Evolutionary conservation across 2,329 filamentous ascomycete species (phyloP).

Genomic region (Aspergillus sp.): DNA sequence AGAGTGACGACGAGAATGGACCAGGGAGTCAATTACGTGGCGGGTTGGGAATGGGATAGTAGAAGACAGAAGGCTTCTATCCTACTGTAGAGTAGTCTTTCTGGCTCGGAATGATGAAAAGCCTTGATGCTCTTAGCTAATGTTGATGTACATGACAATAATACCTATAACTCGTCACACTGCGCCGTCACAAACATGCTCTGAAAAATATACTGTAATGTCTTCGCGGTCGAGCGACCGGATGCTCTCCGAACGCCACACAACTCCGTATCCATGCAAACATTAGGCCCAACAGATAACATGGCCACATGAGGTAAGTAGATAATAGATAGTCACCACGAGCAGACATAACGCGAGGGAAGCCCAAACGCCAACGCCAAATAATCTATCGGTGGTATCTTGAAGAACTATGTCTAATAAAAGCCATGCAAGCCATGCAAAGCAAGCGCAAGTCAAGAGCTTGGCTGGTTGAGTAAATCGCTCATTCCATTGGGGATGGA

Average conservation of each 20-base stretch:
- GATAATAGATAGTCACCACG: neutral
- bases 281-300: neutral
- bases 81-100: neutral
- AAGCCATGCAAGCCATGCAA: neutral
- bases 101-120: neutral
- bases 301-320: neutral
- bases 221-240: neutral
- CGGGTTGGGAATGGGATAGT: constrained; percentile 34
- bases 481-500: constrained; percentile 32
- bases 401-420: constrained; percentile 20
- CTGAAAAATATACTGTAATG: neutral
- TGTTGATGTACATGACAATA: constrained; percentile 23
- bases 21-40: constrained; percentile 38
- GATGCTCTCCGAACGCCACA: neutral
- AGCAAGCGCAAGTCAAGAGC: constrained; percentile 16
- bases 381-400: constrained; percentile 45
- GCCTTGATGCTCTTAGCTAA: neutral
- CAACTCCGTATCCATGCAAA: constrained; percentile 7
- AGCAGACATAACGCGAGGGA: constrained; percentile 9
- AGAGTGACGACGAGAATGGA: constrained; percentile 35
- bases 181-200: constrained; percentile 9
- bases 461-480: constrained; percentile 24
- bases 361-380: constrained; percentile 22
- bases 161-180: neutral
- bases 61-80: neutral